Percentiles rank a stretch among this genome's conserved stretches.
Evolutionary conservation across 2,329 filamentous ascomycete genomes (phyloP).

Genomic region (Fusarium humuli): DNA sequence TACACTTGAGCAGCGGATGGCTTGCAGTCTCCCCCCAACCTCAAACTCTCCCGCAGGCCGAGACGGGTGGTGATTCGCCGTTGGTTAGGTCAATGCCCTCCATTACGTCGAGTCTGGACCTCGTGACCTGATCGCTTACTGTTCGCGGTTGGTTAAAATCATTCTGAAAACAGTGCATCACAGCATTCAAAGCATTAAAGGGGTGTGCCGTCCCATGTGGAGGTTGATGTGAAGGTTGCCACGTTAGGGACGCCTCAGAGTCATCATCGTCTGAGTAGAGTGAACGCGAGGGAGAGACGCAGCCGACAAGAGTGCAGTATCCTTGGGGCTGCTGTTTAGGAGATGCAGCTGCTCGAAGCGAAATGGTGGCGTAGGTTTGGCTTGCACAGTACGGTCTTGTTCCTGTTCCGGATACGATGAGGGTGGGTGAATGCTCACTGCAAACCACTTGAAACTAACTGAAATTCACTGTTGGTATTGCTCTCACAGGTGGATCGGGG

Average conservation of each 20-base stretch:
- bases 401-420: not conserved
- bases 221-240: conserved; percentile 8
- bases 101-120: conserved; percentile 25
- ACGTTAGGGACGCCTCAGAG: conserved; percentile 34
- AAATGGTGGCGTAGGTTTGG: conserved; percentile 12
- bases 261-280: conserved; percentile 20
- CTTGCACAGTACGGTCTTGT: not conserved
- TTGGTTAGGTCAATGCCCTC: conserved; percentile 24
- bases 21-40: conserved; percentile 29
- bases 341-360: not conserved
- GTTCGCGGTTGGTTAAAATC: conserved; percentile 16
- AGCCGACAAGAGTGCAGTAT: not conserved
- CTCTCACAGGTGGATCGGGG: not conserved
- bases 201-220: conserved; percentile 2
- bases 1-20: conserved; percentile 33
- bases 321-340: not conserved
- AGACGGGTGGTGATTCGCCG: conserved; percentile 31
- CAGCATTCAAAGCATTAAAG: not conserved
- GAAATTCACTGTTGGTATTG: not conserved
- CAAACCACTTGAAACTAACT: not conserved
- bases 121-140: conserved; percentile 27
- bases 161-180: conserved; percentile 34
- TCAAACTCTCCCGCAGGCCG: conserved; percentile 35
- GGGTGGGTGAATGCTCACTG: not conserved
- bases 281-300: not conserved